These are phyloP conservation scores for Trametes sp. DNA, from an alignment of 1,284 basidiomycete species.

Conservation along the genomic window DNA sequence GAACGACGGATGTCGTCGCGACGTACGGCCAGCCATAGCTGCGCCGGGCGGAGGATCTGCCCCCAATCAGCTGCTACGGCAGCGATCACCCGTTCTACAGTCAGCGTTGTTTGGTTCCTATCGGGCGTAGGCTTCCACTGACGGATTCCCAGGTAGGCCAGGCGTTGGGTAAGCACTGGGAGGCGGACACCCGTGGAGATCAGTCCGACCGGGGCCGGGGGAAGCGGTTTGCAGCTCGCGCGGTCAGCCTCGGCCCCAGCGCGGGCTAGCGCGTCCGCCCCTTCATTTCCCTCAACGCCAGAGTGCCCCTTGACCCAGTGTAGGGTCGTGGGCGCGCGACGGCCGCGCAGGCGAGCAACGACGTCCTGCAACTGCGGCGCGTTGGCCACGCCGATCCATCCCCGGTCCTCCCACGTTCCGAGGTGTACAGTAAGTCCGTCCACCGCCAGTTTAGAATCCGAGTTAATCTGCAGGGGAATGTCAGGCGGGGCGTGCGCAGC, in stretches of 20 bases:
- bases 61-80: background rate
- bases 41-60: background rate
- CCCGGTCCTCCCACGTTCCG: conserved; percentile 8
- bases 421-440: conserved; percentile 17
- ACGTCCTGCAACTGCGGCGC: background rate
- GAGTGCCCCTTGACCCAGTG: conserved; percentile 1
- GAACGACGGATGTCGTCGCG: conserved; percentile 37
- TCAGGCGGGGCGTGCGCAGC: background rate
- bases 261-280: background rate
- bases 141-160: background rate
- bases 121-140: background rate
- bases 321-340: conserved; percentile 3
- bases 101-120: background rate
- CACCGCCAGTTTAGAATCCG: conserved; percentile 14
- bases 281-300: background rate
- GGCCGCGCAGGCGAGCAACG: background rate
- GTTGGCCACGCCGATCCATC: conserved; percentile 4
- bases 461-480: conserved; percentile 14
- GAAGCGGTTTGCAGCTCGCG: too few species aligned
- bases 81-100: background rate
- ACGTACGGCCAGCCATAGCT: conserved; percentile 9
- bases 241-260: too few species aligned
- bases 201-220: background rate
- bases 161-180: background rate
- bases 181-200: background rate